Evolutionary conservation across 768 basidiomycete species (phyloP).

Genomic region (Mycena pura): DNA sequence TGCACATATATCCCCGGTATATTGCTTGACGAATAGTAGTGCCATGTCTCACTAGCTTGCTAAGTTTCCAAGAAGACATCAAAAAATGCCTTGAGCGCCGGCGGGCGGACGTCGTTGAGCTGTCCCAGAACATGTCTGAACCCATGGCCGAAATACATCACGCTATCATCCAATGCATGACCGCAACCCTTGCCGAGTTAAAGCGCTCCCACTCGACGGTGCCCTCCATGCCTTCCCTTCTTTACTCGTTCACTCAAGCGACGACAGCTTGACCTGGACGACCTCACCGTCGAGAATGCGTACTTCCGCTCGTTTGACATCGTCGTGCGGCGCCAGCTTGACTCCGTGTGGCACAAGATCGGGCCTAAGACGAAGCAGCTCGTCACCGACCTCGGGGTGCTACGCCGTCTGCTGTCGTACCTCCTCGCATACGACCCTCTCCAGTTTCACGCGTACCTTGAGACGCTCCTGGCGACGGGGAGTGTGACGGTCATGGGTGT

Average conservation of each 20-base stretch:
- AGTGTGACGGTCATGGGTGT: slow-evolving; percentile 54
- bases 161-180: slow-evolving; percentile 94
- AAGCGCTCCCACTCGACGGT: slow-evolving; percentile 81
- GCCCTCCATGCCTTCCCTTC: slow-evolving; percentile 46
- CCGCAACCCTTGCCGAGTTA: slow-evolving; percentile 84
- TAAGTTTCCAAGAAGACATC: slow-evolving; percentile 89
- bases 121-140: slow-evolving; percentile 85
- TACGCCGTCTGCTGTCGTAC: slow-evolving; percentile 83
- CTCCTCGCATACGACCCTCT: slow-evolving; percentile 90
- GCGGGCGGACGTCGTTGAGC: slow-evolving; percentile 89
- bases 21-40: background rate
- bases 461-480: slow-evolving; percentile 77
- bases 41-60: background rate
- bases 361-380: slow-evolving; percentile 92
- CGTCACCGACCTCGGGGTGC: slow-evolving; percentile 84
- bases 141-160: slow-evolving; percentile 92
- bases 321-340: slow-evolving; percentile 86
- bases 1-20: slow-evolving; percentile 91
- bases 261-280: slow-evolving; percentile 91
- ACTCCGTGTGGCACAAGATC: slow-evolving; percentile 97
- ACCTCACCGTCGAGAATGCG: slow-evolving; percentile 89
- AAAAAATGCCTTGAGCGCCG: slow-evolving; percentile 83
- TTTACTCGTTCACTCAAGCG: background rate
- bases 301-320: slow-evolving; percentile 94
- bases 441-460: slow-evolving; percentile 90